Conservation (phyloP, 441 rosid genomes). For the Theobroma grandiflorum region DNA sequence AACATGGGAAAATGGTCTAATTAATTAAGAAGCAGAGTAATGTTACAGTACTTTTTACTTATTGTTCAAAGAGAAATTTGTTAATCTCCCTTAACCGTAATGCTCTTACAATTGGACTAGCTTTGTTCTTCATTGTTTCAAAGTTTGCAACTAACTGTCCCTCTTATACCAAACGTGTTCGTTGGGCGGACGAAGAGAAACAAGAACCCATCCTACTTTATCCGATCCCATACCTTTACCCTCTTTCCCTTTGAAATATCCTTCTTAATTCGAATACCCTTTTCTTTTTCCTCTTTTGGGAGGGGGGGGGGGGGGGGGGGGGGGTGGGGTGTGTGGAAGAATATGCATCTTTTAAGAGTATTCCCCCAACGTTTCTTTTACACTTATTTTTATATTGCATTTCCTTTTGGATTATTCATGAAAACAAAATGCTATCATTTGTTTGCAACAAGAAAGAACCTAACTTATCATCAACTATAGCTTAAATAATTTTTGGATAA, state of each 20-base stretch:
- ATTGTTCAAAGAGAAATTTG: background rate
- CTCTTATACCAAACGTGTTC: background rate
- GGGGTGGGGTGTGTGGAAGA: too few species aligned
- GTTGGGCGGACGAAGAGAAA: background rate
- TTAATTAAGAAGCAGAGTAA: too few species aligned
- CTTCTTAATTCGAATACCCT: background rate
- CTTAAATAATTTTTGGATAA: too few species aligned
- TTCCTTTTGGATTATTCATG: too few species aligned
- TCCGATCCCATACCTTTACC: background rate
- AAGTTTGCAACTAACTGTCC: conserved; percentile 10
- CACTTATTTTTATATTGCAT: too few species aligned
- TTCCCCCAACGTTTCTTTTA: background rate
- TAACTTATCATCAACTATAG: too few species aligned
- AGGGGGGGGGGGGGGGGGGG: too few species aligned
- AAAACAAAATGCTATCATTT: too few species aligned
- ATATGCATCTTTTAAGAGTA: background rate
- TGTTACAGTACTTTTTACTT: background rate
- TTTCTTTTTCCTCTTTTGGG: too few species aligned
- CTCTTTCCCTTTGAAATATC: background rate
- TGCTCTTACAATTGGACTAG: background rate
- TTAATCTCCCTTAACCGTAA: background rate
- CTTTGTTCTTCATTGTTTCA: background rate
- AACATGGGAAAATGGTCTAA: too few species aligned
- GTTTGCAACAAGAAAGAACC: too few species aligned
- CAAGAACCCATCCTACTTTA: background rate